phyloP scores from a whole-genome alignment of 805 yeast species.

The Lipomyces oligophaga region DNA sequence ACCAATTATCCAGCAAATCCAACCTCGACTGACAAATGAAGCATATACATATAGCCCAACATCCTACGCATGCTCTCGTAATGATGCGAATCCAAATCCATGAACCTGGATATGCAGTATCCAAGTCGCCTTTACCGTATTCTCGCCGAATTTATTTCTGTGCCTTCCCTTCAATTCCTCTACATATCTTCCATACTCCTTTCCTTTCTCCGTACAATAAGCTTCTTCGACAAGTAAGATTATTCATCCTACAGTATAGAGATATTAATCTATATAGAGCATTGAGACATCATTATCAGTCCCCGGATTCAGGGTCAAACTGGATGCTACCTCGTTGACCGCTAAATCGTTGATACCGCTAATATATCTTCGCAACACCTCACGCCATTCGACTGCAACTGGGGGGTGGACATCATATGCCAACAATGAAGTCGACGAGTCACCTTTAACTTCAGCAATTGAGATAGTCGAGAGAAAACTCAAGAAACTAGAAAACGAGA shows the following conservation, averaged over 20 bases:
- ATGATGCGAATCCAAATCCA: slow-evolving; percentile 21
- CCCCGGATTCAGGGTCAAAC: slow-evolving; percentile 13
- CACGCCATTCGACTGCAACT: slow-evolving; percentile 17
- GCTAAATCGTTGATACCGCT: slow-evolving; percentile 19
- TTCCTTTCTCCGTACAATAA: slow-evolving; percentile 15
- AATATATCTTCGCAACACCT: slow-evolving; percentile 10
- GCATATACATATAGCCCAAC: slow-evolving; percentile 21
- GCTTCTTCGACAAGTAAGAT: slow-evolving; percentile 14
- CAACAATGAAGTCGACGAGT: slow-evolving; percentile 22
- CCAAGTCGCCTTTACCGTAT: background rate
- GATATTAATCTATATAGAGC: slow-evolving; percentile 3
- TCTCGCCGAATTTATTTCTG: slow-evolving; percentile 10
- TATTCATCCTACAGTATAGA: background rate
- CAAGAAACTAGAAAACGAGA: too few species aligned
- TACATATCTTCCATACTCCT: slow-evolving; percentile 22
- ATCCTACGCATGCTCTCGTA: slow-evolving; percentile 17
- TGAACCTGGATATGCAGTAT: slow-evolving; percentile 1
- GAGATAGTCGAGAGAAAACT: slow-evolving; percentile 1
- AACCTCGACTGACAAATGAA: background rate
- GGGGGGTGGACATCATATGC: slow-evolving; percentile 31
- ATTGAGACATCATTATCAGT: slow-evolving; percentile 17
- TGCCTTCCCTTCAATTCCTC: slow-evolving; percentile 18
- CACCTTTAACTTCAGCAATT: slow-evolving; percentile 24
- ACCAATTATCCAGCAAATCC: background rate
- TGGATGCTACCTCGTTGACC: slow-evolving; percentile 15